Conservation (phyloP, 2,329 filamentous ascomycete genomes). For the Phialocephala subalpina region DNA sequence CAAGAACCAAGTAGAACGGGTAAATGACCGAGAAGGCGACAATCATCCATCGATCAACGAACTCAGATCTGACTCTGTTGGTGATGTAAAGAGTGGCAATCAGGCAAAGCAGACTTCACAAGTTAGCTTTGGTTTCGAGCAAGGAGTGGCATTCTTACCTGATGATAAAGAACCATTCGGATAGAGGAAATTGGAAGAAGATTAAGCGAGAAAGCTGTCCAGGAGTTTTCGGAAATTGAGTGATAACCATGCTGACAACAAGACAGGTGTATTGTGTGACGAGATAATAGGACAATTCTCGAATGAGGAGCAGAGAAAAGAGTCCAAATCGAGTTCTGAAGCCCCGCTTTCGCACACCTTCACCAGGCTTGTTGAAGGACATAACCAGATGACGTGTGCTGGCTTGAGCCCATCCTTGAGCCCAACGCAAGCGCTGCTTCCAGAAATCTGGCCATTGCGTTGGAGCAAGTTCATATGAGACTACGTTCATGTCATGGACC, state of each 20-base stretch:
- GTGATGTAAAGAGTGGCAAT: constrained; percentile 56
- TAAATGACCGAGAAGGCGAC: constrained; percentile 52
- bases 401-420: constrained; percentile 59
- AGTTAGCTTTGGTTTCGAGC: neutral
- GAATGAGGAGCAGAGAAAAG: constrained; percentile 53
- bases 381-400: constrained; percentile 51
- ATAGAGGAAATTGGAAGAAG: constrained; percentile 57
- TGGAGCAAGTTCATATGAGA: constrained; percentile 56
- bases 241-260: constrained; percentile 53
- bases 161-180: constrained; percentile 55
- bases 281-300: constrained; percentile 56
- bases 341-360: constrained; percentile 42
- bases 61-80: constrained; percentile 53
- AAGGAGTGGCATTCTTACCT: constrained; percentile 44
- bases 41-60: constrained; percentile 51
- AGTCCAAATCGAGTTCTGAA: constrained; percentile 52
- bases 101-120: constrained; percentile 49
- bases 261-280: constrained; percentile 57
- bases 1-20: constrained; percentile 52
- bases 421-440: constrained; percentile 59
- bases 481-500: constrained; percentile 57
- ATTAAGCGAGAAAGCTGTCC: constrained; percentile 44
- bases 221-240: constrained; percentile 51
- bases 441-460: constrained; percentile 53
- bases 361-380: constrained; percentile 49